Evolutionary conservation across 495 filamentous ascomycete genomes (phyloP).

Genomic region (Stereocaulon alpinum): DNA sequence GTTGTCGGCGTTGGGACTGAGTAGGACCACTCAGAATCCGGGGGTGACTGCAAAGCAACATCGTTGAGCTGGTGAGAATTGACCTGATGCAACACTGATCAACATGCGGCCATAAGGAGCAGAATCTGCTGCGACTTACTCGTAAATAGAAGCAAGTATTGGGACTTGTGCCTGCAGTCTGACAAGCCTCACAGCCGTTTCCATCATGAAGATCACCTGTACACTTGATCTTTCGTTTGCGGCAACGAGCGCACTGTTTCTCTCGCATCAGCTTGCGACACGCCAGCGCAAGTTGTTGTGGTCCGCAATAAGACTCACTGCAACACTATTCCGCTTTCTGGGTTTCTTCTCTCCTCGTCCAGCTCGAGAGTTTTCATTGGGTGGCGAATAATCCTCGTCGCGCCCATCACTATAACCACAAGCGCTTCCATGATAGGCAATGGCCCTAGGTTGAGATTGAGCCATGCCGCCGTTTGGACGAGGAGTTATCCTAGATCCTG

Average conservation of each 20-base stretch:
- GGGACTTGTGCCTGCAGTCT: conserved; percentile 50
- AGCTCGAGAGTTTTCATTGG: conserved; percentile 10
- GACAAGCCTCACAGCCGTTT: conserved; percentile 73
- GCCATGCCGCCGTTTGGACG: conserved; percentile 7
- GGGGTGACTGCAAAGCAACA: not conserved
- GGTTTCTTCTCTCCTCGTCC: conserved; percentile 19
- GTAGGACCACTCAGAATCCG: conserved; percentile 8
- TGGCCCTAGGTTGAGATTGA: conserved; percentile 6
- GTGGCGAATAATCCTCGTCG: conserved; percentile 7
- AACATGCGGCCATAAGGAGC: not conserved
- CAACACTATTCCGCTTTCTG: conserved; percentile 52
- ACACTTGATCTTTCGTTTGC: conserved; percentile 93
- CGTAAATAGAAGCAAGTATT: conserved; percentile 63
- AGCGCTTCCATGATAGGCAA: conserved; percentile 7
- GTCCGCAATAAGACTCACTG: conserved; percentile 43
- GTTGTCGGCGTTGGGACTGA: not conserved
- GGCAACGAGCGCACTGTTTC: conserved; percentile 73
- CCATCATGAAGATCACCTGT: conserved; percentile 75
- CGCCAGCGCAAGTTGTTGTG: not conserved
- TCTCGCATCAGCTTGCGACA: conserved; percentile 10
- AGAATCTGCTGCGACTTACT: conserved; percentile 37
- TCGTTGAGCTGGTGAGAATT: conserved; percentile 12
- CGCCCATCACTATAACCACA: conserved; percentile 7
- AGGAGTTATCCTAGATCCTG: not conserved
- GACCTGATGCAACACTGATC: conserved; percentile 8